Base-by-base conservation (phyloP, 164 flowering plant species). In the Stephania yunnanensis region DNA sequence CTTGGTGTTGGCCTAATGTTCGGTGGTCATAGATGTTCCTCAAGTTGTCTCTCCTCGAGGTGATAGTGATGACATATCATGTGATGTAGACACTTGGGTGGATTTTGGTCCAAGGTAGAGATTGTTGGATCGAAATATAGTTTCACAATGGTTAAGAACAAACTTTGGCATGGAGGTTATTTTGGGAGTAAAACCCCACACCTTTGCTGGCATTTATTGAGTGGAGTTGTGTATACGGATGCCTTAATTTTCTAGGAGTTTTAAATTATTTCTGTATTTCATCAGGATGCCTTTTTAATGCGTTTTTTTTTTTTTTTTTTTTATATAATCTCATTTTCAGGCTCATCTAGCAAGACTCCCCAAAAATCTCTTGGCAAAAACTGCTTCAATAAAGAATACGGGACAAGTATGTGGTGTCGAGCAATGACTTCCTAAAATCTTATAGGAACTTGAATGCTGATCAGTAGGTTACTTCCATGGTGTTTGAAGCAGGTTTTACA, bases 331-430 rank as follows among this genome's bases (percentile, higher is more conserved):
- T 70, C 46, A 65, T 65, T 30, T 84, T 80, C 89, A 95, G 97
- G 90, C 82, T 48, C 86, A 83, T 29, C 81, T 95, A 53, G 75
- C 71, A 71, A 90, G 87, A 86, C 93, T 95, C 29, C 95, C 99
- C 2, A 90, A 80, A 82, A 95, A 82, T 82, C 91, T 95, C 71
- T 78, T 95, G 81, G 88, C 87, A 1, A 92, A 90, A 83, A 73
- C 90, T 6, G 72, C 93, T 30, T 88, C 86, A 5, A 83, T 92
- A 8, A 89, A 82, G 83, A 88, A 90, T 70, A 95, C 99, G 13
- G 91, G 90, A 65, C 91, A 89, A 70, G 99, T 91, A 84, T 81
- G 86, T 81, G 48, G 29, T 36, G 15, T 19, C 50, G 9, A 68
- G 0, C 55, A 66, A 7, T 72, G 10, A 65, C 3, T 30, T 73